These are phyloP conservation scores for Oxyria digyna DNA, from an alignment of 148 eudicot genomes.

Conservation along the genomic window DNA sequence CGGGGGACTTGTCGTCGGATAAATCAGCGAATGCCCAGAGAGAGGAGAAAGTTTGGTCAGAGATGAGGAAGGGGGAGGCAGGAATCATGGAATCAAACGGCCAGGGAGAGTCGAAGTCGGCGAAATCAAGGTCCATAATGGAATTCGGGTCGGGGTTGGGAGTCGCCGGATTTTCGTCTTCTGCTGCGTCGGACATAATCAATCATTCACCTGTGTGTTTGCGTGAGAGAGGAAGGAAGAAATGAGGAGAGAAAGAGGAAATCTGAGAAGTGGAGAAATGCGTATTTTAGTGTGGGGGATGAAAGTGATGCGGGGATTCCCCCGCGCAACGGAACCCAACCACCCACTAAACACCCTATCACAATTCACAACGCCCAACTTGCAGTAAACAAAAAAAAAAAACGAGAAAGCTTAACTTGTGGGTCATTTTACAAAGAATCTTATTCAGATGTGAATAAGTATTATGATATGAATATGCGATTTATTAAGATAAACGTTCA, in stretches of 20 bases:
- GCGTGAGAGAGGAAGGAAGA: not conserved
- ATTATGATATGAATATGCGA: no score
- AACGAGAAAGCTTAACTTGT: no score
- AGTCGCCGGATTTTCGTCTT: conserved; percentile 4
- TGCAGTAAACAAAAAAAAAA: not conserved
- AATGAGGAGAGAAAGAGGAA: not conserved
- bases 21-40: conserved; percentile 50
- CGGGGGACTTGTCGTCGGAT: conserved; percentile 14
- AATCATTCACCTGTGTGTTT: not conserved
- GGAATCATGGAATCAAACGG: conserved; percentile 58
- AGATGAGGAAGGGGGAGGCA: conserved; percentile 25
- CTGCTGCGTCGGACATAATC: conserved; percentile 9
- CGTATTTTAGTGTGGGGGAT: not conserved
- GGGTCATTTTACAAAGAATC: no score
- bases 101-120: conserved; percentile 63
- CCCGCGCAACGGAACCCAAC: not conserved
- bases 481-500: no score
- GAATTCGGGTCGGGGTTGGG: conserved; percentile 7
- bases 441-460: no score
- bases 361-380: not conserved
- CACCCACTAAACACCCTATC: no score
- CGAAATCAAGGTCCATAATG: conserved; percentile 60
- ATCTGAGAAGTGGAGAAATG: not conserved
- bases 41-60: conserved; percentile 58
- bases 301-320: not conserved